Percentiles rank a stretch among this genome's conserved stretches.
phyloP scores from a whole-genome alignment of 2,329 filamentous ascomycete genomes.

The Ampelomyces quisqualis region DNA sequence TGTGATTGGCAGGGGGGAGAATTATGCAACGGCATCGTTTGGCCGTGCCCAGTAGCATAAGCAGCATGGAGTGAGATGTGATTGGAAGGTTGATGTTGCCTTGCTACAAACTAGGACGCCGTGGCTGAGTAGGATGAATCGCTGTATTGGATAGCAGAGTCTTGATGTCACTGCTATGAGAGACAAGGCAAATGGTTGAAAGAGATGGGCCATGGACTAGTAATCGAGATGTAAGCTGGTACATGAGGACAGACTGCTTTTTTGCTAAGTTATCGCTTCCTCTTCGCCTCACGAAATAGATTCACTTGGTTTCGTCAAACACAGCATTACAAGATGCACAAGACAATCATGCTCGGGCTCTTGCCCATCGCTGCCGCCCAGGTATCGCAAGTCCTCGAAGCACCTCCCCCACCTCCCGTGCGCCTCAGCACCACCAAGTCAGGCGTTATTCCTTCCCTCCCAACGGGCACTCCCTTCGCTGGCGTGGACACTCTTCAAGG shows the following conservation, averaged over 20 bases:
- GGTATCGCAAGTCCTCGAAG: conserved; percentile 17
- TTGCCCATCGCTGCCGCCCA: conserved; percentile 12
- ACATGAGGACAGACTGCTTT: neutral
- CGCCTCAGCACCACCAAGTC: conserved; percentile 24
- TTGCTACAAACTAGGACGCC: neutral
- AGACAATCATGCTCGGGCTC: conserved; percentile 12
- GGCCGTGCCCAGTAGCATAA: conserved; percentile 2
- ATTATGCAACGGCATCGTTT: conserved; percentile 6
- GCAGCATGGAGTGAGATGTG: neutral
- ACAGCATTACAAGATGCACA: conserved; percentile 1
- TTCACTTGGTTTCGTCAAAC: neutral
- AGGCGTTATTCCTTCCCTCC: conserved; percentile 23
- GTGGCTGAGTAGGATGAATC: neutral
- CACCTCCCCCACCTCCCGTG: conserved; percentile 15
- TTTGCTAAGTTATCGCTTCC: neutral
- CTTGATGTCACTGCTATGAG: conserved; percentile 7
- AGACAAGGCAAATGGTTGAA: neutral
- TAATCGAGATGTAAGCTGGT: neutral
- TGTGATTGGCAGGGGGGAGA: neutral
- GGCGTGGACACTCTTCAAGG: conserved; percentile 28
- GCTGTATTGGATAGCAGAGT: conserved; percentile 2
- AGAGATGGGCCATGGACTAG: neutral
- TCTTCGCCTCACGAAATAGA: neutral
- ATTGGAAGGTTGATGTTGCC: conserved; percentile 5
- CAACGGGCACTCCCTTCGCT: conserved; percentile 17